Conservation (phyloP, 352 stramenopile genomes). For the Phytopythium vexans region DNA sequence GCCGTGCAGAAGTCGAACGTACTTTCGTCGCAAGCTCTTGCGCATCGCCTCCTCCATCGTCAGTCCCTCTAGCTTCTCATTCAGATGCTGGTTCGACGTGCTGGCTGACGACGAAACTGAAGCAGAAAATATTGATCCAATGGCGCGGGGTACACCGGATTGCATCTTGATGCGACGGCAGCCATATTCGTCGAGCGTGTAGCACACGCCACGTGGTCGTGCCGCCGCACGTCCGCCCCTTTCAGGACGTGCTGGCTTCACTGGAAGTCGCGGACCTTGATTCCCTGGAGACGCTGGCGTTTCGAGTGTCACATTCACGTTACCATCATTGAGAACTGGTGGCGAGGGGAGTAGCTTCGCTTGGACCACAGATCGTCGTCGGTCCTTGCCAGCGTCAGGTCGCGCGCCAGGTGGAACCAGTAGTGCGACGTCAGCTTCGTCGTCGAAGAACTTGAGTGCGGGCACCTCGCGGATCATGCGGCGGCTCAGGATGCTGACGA, state of each 20-base stretch:
- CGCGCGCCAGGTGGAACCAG: not conserved
- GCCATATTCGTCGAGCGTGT: conserved; percentile 57
- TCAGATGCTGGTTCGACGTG: not conserved
- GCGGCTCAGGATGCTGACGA: conserved; percentile 72
- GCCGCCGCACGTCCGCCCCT: not conserved
- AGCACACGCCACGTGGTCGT: conserved; percentile 63
- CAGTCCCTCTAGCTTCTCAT: conserved; percentile 29
- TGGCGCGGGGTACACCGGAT: conserved; percentile 15
- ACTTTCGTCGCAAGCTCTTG: conserved; percentile 61
- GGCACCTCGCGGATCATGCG: conserved; percentile 72
- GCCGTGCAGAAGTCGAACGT: not conserved
- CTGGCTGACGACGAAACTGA: not conserved
- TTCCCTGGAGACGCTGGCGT: no score
- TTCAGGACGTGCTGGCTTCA: no score
- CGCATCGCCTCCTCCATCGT: conserved; percentile 55
- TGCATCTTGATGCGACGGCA: conserved; percentile 76
- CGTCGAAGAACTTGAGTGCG: conserved; percentile 78
- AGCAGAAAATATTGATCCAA: not conserved
- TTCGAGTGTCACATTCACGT: no score
- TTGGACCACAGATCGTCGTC: no score
- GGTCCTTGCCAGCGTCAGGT: no score
- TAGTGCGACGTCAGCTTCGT: conserved; percentile 4
- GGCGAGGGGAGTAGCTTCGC: no score
- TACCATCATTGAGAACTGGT: no score
- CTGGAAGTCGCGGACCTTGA: no score